These are phyloP conservation scores for Trichothecium roseum DNA, from an alignment of 2,329 filamentous ascomycete species.

Conservation along the genomic window DNA sequence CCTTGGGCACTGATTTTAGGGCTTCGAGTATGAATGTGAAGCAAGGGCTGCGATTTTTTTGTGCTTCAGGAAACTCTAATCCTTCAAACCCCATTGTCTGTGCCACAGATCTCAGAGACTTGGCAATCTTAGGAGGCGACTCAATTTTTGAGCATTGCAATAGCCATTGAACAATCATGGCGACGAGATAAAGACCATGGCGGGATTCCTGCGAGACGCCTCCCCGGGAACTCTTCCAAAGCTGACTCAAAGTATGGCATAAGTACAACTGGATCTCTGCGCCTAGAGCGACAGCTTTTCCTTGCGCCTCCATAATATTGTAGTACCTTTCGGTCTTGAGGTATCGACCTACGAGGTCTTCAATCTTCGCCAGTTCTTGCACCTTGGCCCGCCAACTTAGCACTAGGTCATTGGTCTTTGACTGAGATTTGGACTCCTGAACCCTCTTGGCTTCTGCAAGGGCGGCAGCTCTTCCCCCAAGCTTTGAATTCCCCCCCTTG, in stretches of 20 bases:
- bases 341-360: conserved; percentile 31
- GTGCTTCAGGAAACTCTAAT: too few relatives aligned
- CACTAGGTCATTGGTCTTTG: conserved; percentile 18
- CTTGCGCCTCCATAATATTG: conserved; percentile 21
- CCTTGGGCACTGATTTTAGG: background rate
- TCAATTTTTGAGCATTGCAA: conserved; percentile 7
- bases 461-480: conserved; percentile 25
- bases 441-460: conserved; percentile 20
- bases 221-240: conserved; percentile 7
- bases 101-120: too few relatives aligned
- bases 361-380: conserved; percentile 34
- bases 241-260: conserved; percentile 19
- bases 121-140: too few relatives aligned
- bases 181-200: conserved; percentile 12
- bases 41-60: background rate
- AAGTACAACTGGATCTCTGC: conserved; percentile 24
- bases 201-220: background rate
- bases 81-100: too few relatives aligned
- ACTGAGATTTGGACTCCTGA: conserved; percentile 20
- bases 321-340: conserved; percentile 38
- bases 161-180: conserved; percentile 13
- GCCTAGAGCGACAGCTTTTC: conserved; percentile 15
- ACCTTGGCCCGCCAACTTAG: conserved; percentile 33
- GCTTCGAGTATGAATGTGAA: conserved; percentile 2
- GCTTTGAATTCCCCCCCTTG: conserved; percentile 12